Conservation (phyloP, 805 yeast species). For the Candida corydali region DNA sequence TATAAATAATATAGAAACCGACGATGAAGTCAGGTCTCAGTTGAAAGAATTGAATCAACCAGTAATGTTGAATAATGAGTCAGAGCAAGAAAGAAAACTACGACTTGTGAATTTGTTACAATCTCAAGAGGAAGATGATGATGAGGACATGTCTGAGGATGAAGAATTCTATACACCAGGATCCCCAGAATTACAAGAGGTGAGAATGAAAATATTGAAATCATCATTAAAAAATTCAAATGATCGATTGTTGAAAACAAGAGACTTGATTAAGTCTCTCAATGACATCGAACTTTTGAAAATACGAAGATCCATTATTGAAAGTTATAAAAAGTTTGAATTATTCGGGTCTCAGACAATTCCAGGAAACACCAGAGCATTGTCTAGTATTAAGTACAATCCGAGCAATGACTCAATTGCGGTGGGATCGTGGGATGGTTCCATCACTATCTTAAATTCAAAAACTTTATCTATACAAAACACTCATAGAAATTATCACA, state of each 20-base stretch:
- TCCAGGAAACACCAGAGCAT: slow-evolving; percentile 55
- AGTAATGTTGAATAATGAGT: slow-evolving; percentile 55
- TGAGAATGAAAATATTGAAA: slow-evolving; percentile 49
- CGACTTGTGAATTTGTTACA: slow-evolving; percentile 33
- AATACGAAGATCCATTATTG: slow-evolving; percentile 42
- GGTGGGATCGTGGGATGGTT: slow-evolving; percentile 84
- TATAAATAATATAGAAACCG: slow-evolving; percentile 25
- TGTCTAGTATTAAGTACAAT: slow-evolving; percentile 53
- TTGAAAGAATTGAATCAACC: slow-evolving; percentile 56
- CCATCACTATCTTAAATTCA: slow-evolving; percentile 46
- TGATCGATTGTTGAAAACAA: slow-evolving; percentile 35
- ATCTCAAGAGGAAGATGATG: slow-evolving; percentile 13
- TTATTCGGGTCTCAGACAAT: slow-evolving; percentile 67
- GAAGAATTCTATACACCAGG: slow-evolving; percentile 90
- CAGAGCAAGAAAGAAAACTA: slow-evolving; percentile 53
- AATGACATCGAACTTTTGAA: slow-evolving; percentile 42
- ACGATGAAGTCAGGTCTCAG: slow-evolving; percentile 52
- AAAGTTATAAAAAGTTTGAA: slow-evolving; percentile 30
- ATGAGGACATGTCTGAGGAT: slow-evolving; percentile 45
- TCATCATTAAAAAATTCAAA: slow-evolving; percentile 48
- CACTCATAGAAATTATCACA: slow-evolving; percentile 39
- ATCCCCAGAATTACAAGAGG: slow-evolving; percentile 43
- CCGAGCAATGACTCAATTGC: slow-evolving; percentile 41
- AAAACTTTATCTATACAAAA: slow-evolving; percentile 28
- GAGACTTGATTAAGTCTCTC: slow-evolving; percentile 18